Base-by-base conservation (phyloP, 345 rosid genomes). In the Eucalyptus tenuipes region DNA sequence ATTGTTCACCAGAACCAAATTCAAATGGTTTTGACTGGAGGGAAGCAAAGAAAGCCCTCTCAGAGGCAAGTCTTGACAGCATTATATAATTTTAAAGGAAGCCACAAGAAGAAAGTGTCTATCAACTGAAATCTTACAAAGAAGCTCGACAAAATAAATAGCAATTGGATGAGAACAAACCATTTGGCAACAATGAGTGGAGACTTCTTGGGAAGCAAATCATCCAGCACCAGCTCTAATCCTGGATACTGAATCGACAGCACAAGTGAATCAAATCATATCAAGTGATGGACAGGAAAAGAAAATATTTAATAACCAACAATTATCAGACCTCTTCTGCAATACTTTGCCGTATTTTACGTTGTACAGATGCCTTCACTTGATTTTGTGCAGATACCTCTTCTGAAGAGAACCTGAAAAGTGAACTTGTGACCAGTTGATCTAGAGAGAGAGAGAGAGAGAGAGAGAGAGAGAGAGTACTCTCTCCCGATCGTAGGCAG, bases 351-450 rank as follows among this genome's bases (percentile, higher is more conserved):
- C 99, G 97, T 80, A 98, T 96, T 92, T 91, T 97, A 22, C 99
- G 94, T 90, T 98, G 99, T 64, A 97, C 99, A 53, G 99, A 98
- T 49, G 99, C 99, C 89, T 98, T 98, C 59, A 98, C 99, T 95
- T 98, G 99, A 92, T 98, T 98, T 87, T 97, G 99, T 57, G 98
- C 93, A 7, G 99, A 98, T 29, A 98, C 96, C 18, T 98, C 99
- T 92, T 98, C 99, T 17, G 92, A 91, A 7, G 95, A 95, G 93
- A 98, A 98, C 94, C 99, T 98, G 89, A 71, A 25, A 55, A 47
- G 44, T n/a, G 47, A 75, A 75, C 3, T 75, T 75, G 84, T 40
- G 29, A 75, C 29, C 47, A 40, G 84, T 75, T 75, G 84, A 75
- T 75, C 27, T 42, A 75, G 2, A 40, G 15, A 13, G 75, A 15